A percentile compares a stretch with the other conserved stretches of the same genome.
These are phyloP conservation scores for Cytospora piceicola DNA, from an alignment of 2,329 filamentous ascomycete species.

Conservation along the genomic window DNA sequence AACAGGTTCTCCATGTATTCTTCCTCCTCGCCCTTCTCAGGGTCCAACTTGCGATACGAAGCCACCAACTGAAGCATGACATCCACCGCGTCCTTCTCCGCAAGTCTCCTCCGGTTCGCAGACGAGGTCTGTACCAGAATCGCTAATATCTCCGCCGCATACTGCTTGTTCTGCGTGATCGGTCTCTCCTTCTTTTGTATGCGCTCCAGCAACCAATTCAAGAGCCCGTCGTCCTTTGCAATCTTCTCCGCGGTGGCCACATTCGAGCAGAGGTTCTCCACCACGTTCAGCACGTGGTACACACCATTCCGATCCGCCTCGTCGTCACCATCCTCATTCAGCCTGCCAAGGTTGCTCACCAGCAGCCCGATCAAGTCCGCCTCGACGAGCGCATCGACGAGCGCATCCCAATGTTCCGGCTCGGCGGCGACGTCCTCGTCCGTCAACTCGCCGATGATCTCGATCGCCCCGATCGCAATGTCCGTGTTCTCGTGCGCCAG, in stretches of 20 bases:
- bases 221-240: constrained; percentile 66
- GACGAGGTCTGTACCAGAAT: constrained; percentile 80
- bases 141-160: constrained; percentile 87
- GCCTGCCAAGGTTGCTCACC: constrained; percentile 75
- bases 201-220: constrained; percentile 78
- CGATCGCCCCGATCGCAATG: constrained; percentile 87
- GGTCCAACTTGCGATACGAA: constrained; percentile 83
- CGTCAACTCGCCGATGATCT: constrained; percentile 87
- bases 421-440: constrained; percentile 89
- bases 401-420: constrained; percentile 76
- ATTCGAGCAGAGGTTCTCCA: constrained; percentile 85
- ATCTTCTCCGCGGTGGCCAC: constrained; percentile 71
- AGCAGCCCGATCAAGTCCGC: constrained; percentile 76
- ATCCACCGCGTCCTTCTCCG: constrained; percentile 73
- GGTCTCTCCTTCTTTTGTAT: constrained; percentile 66
- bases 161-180: constrained; percentile 91
- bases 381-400: constrained; percentile 70
- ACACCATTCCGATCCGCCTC: constrained; percentile 79
- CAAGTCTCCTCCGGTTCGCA: constrained; percentile 66
- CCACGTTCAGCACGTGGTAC: constrained; percentile 79
- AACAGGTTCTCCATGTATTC: constrained; percentile 96
- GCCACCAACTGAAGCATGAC: constrained; percentile 80
- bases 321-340: constrained; percentile 70
- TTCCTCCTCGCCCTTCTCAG: constrained; percentile 85
- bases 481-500: constrained; percentile 96